Evolutionary conservation across 2,329 filamentous ascomycete genomes (phyloP).

Genomic region (Aspergillus persii): DNA sequence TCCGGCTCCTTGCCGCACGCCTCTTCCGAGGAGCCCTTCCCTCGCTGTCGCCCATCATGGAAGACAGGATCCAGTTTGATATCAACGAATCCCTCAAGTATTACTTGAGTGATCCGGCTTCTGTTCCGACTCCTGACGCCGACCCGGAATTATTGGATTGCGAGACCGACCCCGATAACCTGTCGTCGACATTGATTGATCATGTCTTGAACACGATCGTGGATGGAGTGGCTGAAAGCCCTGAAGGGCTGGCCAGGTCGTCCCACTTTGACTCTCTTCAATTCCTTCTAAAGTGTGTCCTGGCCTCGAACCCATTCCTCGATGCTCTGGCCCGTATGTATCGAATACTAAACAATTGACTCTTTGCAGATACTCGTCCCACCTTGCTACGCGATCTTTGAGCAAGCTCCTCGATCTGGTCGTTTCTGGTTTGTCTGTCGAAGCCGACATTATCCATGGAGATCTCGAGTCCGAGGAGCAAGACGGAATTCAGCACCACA

Average conservation of each 20-base stretch:
- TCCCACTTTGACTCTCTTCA: slow-evolving; percentile 88
- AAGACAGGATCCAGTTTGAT: slow-evolving; percentile 73
- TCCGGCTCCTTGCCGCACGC: neutral
- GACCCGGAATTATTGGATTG: slow-evolving; percentile 80
- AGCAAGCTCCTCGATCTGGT: slow-evolving; percentile 92
- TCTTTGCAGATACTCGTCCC: slow-evolving; percentile 73
- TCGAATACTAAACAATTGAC: slow-evolving; percentile 63
- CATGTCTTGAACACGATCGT: slow-evolving; percentile 86
- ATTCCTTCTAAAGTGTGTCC: slow-evolving; percentile 91
- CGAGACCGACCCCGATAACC: slow-evolving; percentile 83
- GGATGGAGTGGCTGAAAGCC: slow-evolving; percentile 86
- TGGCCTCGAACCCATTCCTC: slow-evolving; percentile 46
- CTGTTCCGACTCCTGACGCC: slow-evolving; percentile 81
- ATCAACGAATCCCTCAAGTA: slow-evolving; percentile 95
- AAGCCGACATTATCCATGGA: slow-evolving; percentile 79
- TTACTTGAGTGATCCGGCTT: slow-evolving; percentile 89
- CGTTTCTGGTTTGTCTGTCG: slow-evolving; percentile 78
- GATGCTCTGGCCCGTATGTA: slow-evolving; percentile 38
- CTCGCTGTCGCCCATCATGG: slow-evolving; percentile 54
- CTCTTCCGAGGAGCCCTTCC: slow-evolving; percentile 14
- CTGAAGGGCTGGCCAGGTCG: slow-evolving; percentile 78
- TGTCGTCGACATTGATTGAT: slow-evolving; percentile 77
- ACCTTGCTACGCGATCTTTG: slow-evolving; percentile 75
- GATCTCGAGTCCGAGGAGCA: slow-evolving; percentile 92
- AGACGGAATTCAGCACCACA: slow-evolving; percentile 80